These are phyloP conservation scores for Talaromyces wortmannii DNA, from an alignment of 495 filamentous ascomycete genomes.

Conservation along the genomic window DNA sequence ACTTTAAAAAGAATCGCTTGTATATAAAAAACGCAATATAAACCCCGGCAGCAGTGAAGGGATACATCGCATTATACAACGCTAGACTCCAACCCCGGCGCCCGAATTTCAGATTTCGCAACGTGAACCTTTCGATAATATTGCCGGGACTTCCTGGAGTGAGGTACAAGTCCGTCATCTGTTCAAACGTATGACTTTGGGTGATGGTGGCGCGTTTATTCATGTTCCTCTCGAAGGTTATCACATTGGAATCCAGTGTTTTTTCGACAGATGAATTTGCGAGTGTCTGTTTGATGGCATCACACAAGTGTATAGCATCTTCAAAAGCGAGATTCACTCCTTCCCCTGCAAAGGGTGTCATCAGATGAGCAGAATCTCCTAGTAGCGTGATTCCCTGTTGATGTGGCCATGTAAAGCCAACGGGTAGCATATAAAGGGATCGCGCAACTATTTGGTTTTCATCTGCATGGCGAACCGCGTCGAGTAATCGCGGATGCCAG, in stretches of 20 bases:
- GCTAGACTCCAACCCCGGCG: neutral
- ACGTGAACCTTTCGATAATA: neutral
- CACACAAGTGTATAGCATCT: conserved; percentile 26
- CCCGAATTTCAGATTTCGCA: neutral
- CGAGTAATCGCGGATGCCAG: neutral
- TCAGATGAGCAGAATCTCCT: conserved; percentile 56
- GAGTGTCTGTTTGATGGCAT: neutral
- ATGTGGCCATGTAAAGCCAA: conserved; percentile 38
- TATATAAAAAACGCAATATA: neutral
- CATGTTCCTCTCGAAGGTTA: neutral
- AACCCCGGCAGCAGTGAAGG: neutral
- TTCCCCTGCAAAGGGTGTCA: conserved; percentile 51
- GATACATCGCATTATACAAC: neutral
- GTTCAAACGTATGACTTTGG: neutral
- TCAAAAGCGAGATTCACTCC: conserved; percentile 48
- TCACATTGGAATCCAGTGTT: neutral
- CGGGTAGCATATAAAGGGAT: conserved; percentile 42
- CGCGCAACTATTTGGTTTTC: conserved; percentile 1
- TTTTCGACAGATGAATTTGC: neutral
- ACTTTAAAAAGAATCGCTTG: neutral
- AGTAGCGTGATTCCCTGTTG: conserved; percentile 38
- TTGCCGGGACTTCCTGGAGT: neutral
- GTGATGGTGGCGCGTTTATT: neutral
- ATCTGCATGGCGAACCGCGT: neutral
- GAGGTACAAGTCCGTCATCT: neutral